Percentiles rank a stretch among this genome's conserved stretches.
Evolutionary conservation across 106 monocot genomes (phyloP).

Genomic region (Iris macrosiphon): DNA sequence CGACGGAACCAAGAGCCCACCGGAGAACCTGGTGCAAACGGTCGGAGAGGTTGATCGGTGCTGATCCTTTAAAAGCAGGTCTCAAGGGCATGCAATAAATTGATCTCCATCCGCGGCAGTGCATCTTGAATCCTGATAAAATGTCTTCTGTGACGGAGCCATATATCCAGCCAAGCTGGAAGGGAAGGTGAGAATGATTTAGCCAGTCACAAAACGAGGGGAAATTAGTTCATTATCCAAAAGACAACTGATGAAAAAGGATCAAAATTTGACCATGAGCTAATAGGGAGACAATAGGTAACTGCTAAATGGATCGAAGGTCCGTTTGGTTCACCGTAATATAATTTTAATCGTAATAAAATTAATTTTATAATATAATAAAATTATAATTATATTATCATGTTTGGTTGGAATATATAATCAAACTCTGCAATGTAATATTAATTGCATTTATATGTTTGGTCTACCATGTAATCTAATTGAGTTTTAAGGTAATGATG

Average conservation of each 20-base stretch:
- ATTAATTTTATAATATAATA: too few species aligned
- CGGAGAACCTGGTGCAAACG: conserved; percentile 94
- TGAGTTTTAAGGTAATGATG: too few species aligned
- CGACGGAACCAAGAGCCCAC: conserved; percentile 96
- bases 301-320: background rate
- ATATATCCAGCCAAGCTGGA: conserved; percentile 95
- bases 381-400: too few species aligned
- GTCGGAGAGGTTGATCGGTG: conserved; percentile 91
- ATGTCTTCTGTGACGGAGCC: conserved; percentile 97
- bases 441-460: too few species aligned
- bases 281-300: background rate
- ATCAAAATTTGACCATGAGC: background rate
- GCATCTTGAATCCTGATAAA: conserved; percentile 95
- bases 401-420: too few species aligned
- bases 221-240: background rate
- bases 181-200: background rate
- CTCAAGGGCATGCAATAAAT: conserved; percentile 91
- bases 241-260: background rate
- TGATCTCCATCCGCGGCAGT: conserved; percentile 96
- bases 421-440: too few species aligned
- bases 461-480: too few species aligned
- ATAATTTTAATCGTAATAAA: too few species aligned
- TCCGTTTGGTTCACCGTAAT: too few species aligned
- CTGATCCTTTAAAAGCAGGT: conserved; percentile 94
- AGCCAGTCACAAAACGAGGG: background rate